Base-by-base conservation (phyloP, 176 grass and related monocot species). In the Thalia dealbata region DNA sequence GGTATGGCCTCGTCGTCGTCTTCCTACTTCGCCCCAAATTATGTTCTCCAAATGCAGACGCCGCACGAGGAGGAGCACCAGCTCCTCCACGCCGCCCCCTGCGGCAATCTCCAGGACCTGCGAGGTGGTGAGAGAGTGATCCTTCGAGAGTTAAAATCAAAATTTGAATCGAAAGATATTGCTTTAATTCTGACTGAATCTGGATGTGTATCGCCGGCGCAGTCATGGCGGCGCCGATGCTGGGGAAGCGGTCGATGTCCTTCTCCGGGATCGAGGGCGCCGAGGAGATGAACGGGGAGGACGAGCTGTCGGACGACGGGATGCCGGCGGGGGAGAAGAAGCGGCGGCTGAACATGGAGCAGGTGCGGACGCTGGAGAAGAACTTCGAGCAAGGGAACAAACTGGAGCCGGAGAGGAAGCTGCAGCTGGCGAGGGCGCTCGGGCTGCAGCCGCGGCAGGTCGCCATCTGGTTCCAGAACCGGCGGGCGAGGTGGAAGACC, bases 381-480 rank as follows among this genome's bases (percentile, higher is more conserved):
- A 68, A 22, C 65, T 68, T 68, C 10, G 65, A 68, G 65, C 65
- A 45, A 35, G 65, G 65, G 19, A 68, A 45, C 38, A 68, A 68
- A 35, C 38, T 68, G 35, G 65, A 68, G 65, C 65, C 65, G 3
- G 65, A 68, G 65, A 43, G 65, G 21, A 68, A 68, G 19, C 18
- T 45, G 65, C 65, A 68, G 38, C 30, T 68, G 65, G 65, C 65
- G 14, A 12, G 32, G 38, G 65, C 65, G 18, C 65, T 68, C 5
- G 38, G 65, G 35, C 38, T 68, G 65, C 65, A 68, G 38, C 65
- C 65, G 38, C 42, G 35, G 38, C 65, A 68, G 65, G 65, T 68
- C 16, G 65, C 38, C 19, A 35, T 68, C 21, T 68, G 65, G 65
- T 68, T 68, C 65, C 65, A 68, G 65, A 68, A 68, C 65, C 21